Percentiles rank a stretch among this genome's conserved stretches.
These are phyloP conservation scores for Kluyveromyces aestuarii DNA, from an alignment of 805 yeast genomes.

Conservation along the genomic window DNA sequence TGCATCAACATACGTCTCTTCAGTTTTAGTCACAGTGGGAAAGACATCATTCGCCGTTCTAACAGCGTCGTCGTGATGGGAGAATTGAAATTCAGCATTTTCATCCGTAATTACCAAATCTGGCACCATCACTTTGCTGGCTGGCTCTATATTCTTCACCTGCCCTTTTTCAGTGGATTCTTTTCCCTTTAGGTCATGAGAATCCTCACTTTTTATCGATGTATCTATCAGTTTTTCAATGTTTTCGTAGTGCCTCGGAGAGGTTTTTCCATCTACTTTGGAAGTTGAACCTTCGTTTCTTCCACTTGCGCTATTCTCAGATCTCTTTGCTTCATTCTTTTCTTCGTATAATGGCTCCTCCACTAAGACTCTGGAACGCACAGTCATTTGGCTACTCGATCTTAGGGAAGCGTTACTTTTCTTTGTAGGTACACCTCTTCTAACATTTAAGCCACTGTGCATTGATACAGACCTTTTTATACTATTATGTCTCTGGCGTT, in stretches of 20 bases:
- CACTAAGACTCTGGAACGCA: not conserved
- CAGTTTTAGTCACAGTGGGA: too few relatives aligned
- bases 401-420: slow-evolving; percentile 6
- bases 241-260: not conserved
- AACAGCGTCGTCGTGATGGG: too few relatives aligned
- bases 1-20: not conserved
- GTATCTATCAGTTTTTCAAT: slow-evolving; percentile 1
- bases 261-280: not conserved
- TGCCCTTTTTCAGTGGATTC: not conserved
- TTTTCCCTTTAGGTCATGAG: not conserved
- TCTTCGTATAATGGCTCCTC: not conserved
- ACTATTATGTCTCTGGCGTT: slow-evolving; percentile 10
- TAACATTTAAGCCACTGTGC: slow-evolving; percentile 5
- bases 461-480: slow-evolving; percentile 11
- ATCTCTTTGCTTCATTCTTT: not conserved
- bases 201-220: slow-evolving; percentile 3
- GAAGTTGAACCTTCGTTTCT: not conserved
- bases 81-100: too few relatives aligned
- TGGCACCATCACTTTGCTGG: too few relatives aligned
- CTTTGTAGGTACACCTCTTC: slow-evolving; percentile 1
- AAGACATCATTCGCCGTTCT: too few relatives aligned
- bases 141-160: too few relatives aligned
- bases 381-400: not conserved
- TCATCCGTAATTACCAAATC: too few relatives aligned
- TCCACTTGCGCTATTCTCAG: not conserved